These are phyloP conservation scores for Yamadazyma blattariae DNA, from an alignment of 1,139 yeast genomes.

Conservation along the genomic window DNA sequence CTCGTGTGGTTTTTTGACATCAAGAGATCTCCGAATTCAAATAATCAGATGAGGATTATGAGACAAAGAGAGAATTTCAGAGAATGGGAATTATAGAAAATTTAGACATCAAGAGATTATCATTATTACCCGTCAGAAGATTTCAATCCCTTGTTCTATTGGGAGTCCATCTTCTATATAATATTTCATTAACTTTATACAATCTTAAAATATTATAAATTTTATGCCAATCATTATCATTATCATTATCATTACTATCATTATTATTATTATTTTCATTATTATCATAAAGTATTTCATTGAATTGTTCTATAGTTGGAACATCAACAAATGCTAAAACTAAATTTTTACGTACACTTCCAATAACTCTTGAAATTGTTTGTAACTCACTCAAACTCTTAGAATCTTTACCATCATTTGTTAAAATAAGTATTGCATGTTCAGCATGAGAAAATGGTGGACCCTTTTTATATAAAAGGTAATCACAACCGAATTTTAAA, in stretches of 20 bases:
- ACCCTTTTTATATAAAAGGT: conserved; percentile 77
- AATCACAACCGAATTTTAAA: conserved; percentile 86
- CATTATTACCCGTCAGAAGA: not conserved
- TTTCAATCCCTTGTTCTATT: conserved; percentile 70
- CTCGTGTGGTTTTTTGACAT: no score
- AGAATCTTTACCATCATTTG: conserved; percentile 27
- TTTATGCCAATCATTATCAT: conserved; percentile 5
- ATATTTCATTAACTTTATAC: conserved; percentile 58
- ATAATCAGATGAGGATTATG: no score
- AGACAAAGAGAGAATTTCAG: no score
- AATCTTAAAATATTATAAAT: conserved; percentile 28
- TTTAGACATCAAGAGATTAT: no score
- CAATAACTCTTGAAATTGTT: conserved; percentile 73
- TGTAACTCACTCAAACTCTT: conserved; percentile 62
- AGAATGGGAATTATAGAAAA: no score
- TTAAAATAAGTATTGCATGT: conserved; percentile 58
- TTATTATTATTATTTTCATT: conserved; percentile 2
- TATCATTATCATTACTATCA: conserved; percentile 4
- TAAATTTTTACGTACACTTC: conserved; percentile 81
- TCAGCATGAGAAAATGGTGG: conserved; percentile 97
- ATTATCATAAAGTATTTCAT: conserved; percentile 20
- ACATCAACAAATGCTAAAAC: conserved; percentile 64
- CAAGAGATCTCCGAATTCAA: no score
- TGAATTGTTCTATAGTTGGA: conserved; percentile 32
- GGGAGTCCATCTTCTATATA: conserved; percentile 81